These are phyloP conservation scores for Setaria italica DNA, from an alignment of 202 grass and related monocot genomes.

Conservation along the genomic window DNA sequence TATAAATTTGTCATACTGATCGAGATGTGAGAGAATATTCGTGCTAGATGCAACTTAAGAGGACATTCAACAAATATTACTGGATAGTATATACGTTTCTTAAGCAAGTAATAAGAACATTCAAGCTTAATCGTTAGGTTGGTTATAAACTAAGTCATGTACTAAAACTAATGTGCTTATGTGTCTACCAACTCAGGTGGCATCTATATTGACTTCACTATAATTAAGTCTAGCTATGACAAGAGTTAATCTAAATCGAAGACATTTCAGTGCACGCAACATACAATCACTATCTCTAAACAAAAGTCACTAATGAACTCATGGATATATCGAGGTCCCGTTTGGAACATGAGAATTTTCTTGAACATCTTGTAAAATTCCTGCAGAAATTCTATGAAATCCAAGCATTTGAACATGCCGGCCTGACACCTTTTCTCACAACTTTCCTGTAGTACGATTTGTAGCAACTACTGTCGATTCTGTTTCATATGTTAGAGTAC, in stretches of 20 bases:
- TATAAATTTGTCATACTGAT: slow-evolving; percentile 20
- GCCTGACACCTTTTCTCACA: neutral
- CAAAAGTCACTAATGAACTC: neutral
- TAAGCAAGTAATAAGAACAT: slow-evolving; percentile 29
- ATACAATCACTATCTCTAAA: neutral
- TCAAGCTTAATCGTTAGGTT: slow-evolving; percentile 23
- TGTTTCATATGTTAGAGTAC: slow-evolving; percentile 44
- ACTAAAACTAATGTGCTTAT: slow-evolving; percentile 20
- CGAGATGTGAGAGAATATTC: slow-evolving; percentile 54
- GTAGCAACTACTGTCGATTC: slow-evolving; percentile 35
- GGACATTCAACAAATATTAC: slow-evolving; percentile 18
- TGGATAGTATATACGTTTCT: slow-evolving; percentile 12
- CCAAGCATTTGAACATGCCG: neutral
- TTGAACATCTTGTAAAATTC: neutral
- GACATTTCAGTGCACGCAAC: neutral
- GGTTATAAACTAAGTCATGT: slow-evolving; percentile 3
- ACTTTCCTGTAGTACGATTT: neutral
- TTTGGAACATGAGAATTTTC: neutral
- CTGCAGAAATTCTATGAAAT: neutral
- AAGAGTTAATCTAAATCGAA: neutral
- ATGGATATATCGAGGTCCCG: neutral
- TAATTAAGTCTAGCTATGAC: slow-evolving; percentile 39
- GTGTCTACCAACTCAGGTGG: slow-evolving; percentile 29
- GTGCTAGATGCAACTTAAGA: slow-evolving; percentile 42
- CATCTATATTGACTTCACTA: slow-evolving; percentile 38